A percentile compares a stretch with the other conserved stretches of the same genome.
These are phyloP conservation scores for Erodium trifolium DNA, from an alignment of 441 rosid species.

Conservation along the genomic window DNA sequence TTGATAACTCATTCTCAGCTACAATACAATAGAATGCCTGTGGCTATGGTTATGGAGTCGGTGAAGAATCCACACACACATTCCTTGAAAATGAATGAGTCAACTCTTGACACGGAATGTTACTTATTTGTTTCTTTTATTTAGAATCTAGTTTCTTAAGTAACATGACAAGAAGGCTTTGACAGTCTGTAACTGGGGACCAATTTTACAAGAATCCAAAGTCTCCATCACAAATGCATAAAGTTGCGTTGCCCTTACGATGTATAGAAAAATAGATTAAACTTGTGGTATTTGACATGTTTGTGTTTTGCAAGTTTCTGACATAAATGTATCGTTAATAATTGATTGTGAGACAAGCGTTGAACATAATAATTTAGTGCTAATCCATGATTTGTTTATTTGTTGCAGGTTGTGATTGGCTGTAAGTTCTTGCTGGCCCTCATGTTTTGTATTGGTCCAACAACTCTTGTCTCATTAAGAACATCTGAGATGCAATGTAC, in stretches of 20 bases:
- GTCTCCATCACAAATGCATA: slow-evolving; percentile 18
- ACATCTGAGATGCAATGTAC: slow-evolving; percentile 14
- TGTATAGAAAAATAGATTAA: slow-evolving; percentile 21
- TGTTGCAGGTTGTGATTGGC: slow-evolving; percentile 31
- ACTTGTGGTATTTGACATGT: slow-evolving; percentile 25
- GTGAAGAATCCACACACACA: slow-evolving; percentile 33
- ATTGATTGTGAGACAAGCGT: slow-evolving; percentile 24
- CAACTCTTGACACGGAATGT: slow-evolving; percentile 19
- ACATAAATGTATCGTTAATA: slow-evolving; percentile 14
- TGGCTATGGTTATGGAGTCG: not conserved
- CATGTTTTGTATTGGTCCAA: slow-evolving; percentile 23
- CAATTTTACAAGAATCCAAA: slow-evolving; percentile 39
- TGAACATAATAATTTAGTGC: slow-evolving; percentile 25
- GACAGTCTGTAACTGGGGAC: slow-evolving; percentile 52
- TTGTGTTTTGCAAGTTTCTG: slow-evolving; percentile 21
- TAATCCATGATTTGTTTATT: slow-evolving; percentile 35
- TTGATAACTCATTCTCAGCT: not conserved
- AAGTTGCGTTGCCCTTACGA: slow-evolving; percentile 19
- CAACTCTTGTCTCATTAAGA: slow-evolving; percentile 19
- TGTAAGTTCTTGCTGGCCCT: slow-evolving; percentile 31
- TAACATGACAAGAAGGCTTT: slow-evolving; percentile 30
- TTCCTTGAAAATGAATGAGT: slow-evolving; percentile 23
- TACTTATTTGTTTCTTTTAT: slow-evolving; percentile 13
- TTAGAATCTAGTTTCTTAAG: slow-evolving; percentile 10
- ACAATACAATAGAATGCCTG: not conserved